These are phyloP conservation scores for Sporisorium exsertum DNA, from an alignment of 1,284 basidiomycete genomes.

Conservation along the genomic window DNA sequence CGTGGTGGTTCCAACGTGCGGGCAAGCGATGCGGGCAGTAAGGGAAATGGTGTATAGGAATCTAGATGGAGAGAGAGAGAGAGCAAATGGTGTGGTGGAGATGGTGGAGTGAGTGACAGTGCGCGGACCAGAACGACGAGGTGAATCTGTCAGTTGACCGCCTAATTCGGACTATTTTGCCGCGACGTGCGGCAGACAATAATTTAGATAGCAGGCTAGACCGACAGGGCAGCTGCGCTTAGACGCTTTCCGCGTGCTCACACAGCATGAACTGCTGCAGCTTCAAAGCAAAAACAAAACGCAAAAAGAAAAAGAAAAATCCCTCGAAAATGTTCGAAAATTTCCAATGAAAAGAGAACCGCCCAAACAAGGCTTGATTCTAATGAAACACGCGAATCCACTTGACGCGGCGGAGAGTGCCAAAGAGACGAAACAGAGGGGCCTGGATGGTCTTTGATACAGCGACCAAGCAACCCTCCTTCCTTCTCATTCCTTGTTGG, in stretches of 20 bases:
- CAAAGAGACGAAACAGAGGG: not conserved
- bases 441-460: not conserved
- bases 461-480: too few relatives aligned
- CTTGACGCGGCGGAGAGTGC: not conserved
- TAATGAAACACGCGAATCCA: not conserved
- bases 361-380: constrained; percentile 1
- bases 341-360: too few relatives aligned
- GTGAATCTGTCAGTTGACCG: not conserved
- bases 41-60: not conserved
- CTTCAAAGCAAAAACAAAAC: not conserved
- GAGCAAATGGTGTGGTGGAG: not conserved
- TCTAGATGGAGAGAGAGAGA: not conserved
- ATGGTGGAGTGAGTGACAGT: not conserved
- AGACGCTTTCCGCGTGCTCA: constrained; percentile 4
- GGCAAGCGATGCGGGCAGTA: not conserved
- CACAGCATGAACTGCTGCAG: not conserved
- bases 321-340: not conserved
- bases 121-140: constrained; percentile 1
- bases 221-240: not conserved
- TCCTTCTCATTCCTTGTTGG: not conserved
- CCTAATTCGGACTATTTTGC: not conserved
- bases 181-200: constrained; percentile 1
- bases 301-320: not conserved
- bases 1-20: not conserved
- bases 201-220: too few relatives aligned